A percentile compares a stretch with the other conserved stretches of the same genome.
phyloP scores from a whole-genome alignment of 2,329 filamentous ascomycete species.

The Basipetospora chlamydospora region DNA sequence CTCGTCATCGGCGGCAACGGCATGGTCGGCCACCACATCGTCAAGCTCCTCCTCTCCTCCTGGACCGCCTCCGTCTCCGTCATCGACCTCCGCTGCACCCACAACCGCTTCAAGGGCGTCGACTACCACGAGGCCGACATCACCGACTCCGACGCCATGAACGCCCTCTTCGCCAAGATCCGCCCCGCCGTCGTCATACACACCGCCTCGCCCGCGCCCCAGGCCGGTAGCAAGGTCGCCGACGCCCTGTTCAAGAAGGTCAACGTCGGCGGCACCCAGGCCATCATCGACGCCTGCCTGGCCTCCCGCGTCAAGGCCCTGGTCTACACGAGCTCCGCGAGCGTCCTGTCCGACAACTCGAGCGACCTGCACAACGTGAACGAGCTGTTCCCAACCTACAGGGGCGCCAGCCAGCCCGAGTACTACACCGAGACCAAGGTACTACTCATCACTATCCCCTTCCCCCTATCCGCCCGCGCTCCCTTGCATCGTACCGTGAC shows the following conservation, averaged over 20 bases:
- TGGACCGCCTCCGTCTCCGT: conserved; percentile 45
- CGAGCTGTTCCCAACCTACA: conserved; percentile 66
- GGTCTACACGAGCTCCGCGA: conserved; percentile 83
- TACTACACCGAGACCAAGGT: conserved; percentile 91
- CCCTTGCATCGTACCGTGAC: too few species aligned
- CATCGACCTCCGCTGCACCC: conserved; percentile 55
- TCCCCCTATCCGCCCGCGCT: too few species aligned
- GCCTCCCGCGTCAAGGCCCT: conserved; percentile 61
- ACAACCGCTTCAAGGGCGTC: conserved; percentile 47
- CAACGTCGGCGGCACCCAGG: conserved; percentile 75
- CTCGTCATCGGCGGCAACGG: conserved; percentile 73
- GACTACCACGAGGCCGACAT: conserved; percentile 67
- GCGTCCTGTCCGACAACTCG: conserved; percentile 70
- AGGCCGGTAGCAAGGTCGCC: conserved; percentile 35
- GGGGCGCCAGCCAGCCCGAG: conserved; percentile 55
- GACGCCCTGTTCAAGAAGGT: conserved; percentile 60
- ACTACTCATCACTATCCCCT: conserved; percentile 7
- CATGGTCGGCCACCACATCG: conserved; percentile 72
- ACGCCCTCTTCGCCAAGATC: conserved; percentile 47
- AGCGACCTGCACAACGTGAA: conserved; percentile 71
- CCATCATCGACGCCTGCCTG: conserved; percentile 60
- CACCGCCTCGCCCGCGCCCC: conserved; percentile 59
- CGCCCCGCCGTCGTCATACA: conserved; percentile 79
- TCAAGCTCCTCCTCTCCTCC: conserved; percentile 50
- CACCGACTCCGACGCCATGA: conserved; percentile 47